Evolutionary conservation across 805 yeast genomes (phyloP).

Genomic region (Candida endomychidarum): DNA sequence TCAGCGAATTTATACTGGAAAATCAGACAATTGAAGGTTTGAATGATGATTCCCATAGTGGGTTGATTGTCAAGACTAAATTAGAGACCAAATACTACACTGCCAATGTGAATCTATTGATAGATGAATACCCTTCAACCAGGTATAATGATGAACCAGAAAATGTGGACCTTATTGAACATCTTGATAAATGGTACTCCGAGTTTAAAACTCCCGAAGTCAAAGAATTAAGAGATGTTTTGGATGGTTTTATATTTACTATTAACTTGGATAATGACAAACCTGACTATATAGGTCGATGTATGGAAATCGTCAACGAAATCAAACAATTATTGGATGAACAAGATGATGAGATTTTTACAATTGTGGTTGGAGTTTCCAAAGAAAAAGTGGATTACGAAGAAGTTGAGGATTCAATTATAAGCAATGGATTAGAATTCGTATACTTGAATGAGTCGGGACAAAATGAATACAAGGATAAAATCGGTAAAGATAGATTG

Average conservation of each 20-base stretch:
- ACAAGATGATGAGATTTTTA: constrained; percentile 16
- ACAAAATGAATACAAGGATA: constrained; percentile 43
- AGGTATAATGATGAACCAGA: not conserved
- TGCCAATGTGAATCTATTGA: constrained; percentile 27
- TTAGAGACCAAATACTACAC: constrained; percentile 35
- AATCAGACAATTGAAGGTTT: constrained; percentile 25
- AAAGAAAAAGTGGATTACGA: constrained; percentile 5
- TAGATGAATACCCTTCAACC: constrained; percentile 34
- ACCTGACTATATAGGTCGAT: constrained; percentile 20
- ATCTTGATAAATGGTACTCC: constrained; percentile 33
- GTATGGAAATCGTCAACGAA: constrained; percentile 17
- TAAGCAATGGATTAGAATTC: constrained; percentile 44
- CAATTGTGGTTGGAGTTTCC: constrained; percentile 32
- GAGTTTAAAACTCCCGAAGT: constrained; percentile 41
- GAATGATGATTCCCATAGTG: constrained; percentile 32
- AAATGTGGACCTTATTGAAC: not conserved
- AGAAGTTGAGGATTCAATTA: constrained; percentile 40
- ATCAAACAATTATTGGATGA: constrained; percentile 9
- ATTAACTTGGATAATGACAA: constrained; percentile 26
- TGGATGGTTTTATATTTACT: constrained; percentile 48
- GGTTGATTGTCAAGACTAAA: constrained; percentile 26
- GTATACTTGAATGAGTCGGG: constrained; percentile 33
- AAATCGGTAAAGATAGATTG: constrained; percentile 42
- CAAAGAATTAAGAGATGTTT: constrained; percentile 43
- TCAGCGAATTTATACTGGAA: constrained; percentile 27